A percentile compares a stretch with the other conserved stretches of the same genome.
These are phyloP conservation scores for Acrocalymma vagum DNA, from an alignment of 2,329 filamentous ascomycete species.

Conservation along the genomic window DNA sequence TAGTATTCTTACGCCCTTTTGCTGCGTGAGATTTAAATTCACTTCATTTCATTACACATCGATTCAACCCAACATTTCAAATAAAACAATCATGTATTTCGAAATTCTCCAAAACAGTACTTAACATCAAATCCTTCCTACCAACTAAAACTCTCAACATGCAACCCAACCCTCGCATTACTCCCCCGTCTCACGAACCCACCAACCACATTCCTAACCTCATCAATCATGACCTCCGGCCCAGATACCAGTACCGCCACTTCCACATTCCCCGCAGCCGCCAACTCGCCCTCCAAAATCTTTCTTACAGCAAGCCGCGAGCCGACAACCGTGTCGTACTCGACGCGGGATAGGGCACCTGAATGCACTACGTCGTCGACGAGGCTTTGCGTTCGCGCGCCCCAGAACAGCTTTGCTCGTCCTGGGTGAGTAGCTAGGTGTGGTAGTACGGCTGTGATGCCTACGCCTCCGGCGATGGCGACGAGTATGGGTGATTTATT, in stretches of 20 bases:
- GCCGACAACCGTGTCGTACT: constrained; percentile 11
- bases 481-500: constrained; percentile 5
- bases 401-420: constrained; percentile 14
- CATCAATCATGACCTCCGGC: constrained; percentile 12
- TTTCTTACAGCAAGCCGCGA: constrained; percentile 6
- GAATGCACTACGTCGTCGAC: constrained; percentile 6
- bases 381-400: constrained; percentile 8
- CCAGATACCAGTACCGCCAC: constrained; percentile 13
- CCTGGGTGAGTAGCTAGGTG: constrained; percentile 13
- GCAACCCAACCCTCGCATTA: constrained; percentile 6
- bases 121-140: too few relatives aligned
- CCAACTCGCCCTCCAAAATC: constrained; percentile 11
- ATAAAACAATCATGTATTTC: too few relatives aligned
- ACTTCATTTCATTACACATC: too few relatives aligned
- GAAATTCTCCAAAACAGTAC: too few relatives aligned
- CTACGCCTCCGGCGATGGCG: constrained; percentile 12
- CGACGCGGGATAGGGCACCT: constrained; percentile 4
- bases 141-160: constrained; percentile 17
- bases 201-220: constrained; percentile 8
- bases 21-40: too few relatives aligned
- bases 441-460: constrained; percentile 17
- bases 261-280: constrained; percentile 1
- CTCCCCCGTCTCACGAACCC: constrained; percentile 12
- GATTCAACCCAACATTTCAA: too few relatives aligned
- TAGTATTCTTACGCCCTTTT: too few relatives aligned